A percentile compares a stretch with the other conserved stretches of the same genome.
These are phyloP conservation scores for Coemansia pectinata DNA, from an alignment of 192 early-diverging fungal genomes.

Conservation along the genomic window DNA sequence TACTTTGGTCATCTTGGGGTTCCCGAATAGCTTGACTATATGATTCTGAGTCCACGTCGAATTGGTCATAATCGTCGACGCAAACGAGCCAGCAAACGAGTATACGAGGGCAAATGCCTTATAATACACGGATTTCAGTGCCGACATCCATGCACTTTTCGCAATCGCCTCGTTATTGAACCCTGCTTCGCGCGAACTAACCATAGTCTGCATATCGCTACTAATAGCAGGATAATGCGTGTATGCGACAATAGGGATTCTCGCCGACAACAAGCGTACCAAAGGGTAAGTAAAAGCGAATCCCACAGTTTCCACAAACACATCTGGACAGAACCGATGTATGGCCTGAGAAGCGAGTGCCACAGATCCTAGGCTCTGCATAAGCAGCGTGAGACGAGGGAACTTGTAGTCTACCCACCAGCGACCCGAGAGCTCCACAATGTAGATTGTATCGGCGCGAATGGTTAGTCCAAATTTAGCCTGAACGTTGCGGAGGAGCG, in stretches of 20 bases:
- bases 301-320: slow-evolving; percentile 93
- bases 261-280: slow-evolving; percentile 59
- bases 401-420: slow-evolving; percentile 72
- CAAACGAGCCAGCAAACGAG: slow-evolving; percentile 72
- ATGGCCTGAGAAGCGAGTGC: slow-evolving; percentile 77
- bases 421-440: slow-evolving; percentile 68
- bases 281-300: slow-evolving; percentile 94
- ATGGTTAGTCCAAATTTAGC: slow-evolving; percentile 73
- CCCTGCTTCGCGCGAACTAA: slow-evolving; percentile 61
- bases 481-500: slow-evolving; percentile 57
- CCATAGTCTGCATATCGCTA: slow-evolving; percentile 82
- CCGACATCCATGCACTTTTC: slow-evolving; percentile 47
- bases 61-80: slow-evolving; percentile 89
- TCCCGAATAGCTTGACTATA: slow-evolving; percentile 81
- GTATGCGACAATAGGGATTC: slow-evolving; percentile 74
- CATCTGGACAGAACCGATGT: slow-evolving; percentile 64
- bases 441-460: slow-evolving; percentile 55
- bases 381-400: slow-evolving; percentile 77
- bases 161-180: slow-evolving; percentile 73
- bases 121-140: slow-evolving; percentile 68
- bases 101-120: slow-evolving; percentile 74
- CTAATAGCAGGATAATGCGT: slow-evolving; percentile 97
- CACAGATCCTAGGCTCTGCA: slow-evolving; percentile 84
- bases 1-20: slow-evolving; percentile 59
- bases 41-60: slow-evolving; percentile 95